Percentiles rank a stretch among this genome's conserved stretches.
Evolutionary conservation across 768 basidiomycete species (phyloP).

Genomic region (Auricularia auricula-judae): DNA sequence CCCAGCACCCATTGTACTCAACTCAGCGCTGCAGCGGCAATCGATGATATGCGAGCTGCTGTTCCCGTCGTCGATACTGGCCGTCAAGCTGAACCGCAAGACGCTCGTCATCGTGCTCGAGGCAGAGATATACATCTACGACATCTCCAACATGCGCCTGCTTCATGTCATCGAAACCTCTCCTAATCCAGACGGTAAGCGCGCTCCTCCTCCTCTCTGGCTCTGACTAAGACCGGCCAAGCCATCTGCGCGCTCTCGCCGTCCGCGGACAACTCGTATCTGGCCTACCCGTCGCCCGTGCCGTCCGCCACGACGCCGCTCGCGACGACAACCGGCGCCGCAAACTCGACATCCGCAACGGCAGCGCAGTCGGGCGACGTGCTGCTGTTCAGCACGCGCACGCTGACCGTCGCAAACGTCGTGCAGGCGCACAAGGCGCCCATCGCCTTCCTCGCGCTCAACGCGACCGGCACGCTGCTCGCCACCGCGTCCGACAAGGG

Average conservation of each 20-base stretch:
- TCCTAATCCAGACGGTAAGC: constrained; percentile 82
- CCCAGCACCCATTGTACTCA: background rate
- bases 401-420: constrained; percentile 86
- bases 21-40: constrained; percentile 54
- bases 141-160: constrained; percentile 96
- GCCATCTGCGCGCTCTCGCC: constrained; percentile 94
- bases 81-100: constrained; percentile 97
- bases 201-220: constrained; percentile 6
- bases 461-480: constrained; percentile 76
- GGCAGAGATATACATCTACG: constrained; percentile 97
- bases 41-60: constrained; percentile 98
- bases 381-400: constrained; percentile 86
- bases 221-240: constrained; percentile 18
- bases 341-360: constrained; percentile 28
- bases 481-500: constrained; percentile 93
- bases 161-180: constrained; percentile 96
- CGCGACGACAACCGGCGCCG: constrained; percentile 26
- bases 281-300: constrained; percentile 92
- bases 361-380: constrained; percentile 67
- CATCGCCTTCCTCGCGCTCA: constrained; percentile 78
- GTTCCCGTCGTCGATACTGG: constrained; percentile 91
- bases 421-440: constrained; percentile 96
- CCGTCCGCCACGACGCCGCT: constrained; percentile 66
- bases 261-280: constrained; percentile 83
- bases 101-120: constrained; percentile 93